Conservation (phyloP, 805 yeast genomes). For the Huiozyma naganishii region DNA sequence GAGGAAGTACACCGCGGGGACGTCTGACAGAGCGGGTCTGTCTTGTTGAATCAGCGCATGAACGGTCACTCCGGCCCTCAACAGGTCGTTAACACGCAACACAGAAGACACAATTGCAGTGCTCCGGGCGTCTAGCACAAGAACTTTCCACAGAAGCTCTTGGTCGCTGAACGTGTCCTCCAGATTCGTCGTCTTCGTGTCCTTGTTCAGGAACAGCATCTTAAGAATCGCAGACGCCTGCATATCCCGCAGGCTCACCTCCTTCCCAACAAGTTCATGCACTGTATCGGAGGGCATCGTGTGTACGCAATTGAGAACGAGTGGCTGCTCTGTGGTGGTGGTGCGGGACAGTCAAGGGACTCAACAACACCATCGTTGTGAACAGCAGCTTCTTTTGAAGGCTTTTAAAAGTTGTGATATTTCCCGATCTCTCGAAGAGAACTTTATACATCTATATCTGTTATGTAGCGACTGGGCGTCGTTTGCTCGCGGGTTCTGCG, state of each 20-base stretch:
- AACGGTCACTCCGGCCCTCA: constrained; percentile 84
- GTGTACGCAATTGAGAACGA: not conserved
- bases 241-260: constrained; percentile 30
- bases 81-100: constrained; percentile 81
- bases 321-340: no score
- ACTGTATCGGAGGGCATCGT: not conserved
- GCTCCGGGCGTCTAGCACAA: constrained; percentile 70
- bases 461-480: no score
- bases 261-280: constrained; percentile 1
- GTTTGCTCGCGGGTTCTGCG: no score
- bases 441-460: no score
- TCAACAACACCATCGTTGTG: no score
- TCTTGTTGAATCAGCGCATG: constrained; percentile 64
- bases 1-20: constrained; percentile 86
- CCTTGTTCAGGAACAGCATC: constrained; percentile 75
- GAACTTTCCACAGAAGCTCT: constrained; percentile 82
- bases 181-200: constrained; percentile 39
- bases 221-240: constrained; percentile 48
- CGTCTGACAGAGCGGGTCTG: constrained; percentile 84
- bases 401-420: no score
- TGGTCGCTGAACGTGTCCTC: constrained; percentile 47
- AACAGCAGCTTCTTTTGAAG: no score
- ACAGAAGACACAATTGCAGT: constrained; percentile 84
- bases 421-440: no score
- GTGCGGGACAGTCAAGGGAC: no score